phyloP scores from a whole-genome alignment of 768 basidiomycete species.

The Cystoderma amianthinum region DNA sequence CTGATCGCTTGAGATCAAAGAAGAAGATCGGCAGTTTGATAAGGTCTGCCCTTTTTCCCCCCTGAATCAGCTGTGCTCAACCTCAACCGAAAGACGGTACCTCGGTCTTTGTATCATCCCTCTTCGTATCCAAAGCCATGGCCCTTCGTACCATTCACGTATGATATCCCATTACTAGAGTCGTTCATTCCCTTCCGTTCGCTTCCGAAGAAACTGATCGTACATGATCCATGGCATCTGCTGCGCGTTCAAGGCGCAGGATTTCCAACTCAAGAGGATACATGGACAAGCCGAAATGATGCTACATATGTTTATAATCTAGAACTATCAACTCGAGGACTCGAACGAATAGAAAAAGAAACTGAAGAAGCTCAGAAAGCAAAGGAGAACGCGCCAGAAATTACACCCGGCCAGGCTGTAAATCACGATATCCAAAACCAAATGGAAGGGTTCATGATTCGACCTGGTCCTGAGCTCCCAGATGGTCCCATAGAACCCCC shows the following conservation, averaged over 20 bases:
- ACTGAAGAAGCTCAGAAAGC: neutral
- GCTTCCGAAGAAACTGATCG: constrained; percentile 30
- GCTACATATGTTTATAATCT: neutral
- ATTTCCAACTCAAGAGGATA: neutral
- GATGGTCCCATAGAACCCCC: constrained; percentile 12
- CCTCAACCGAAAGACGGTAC: constrained; percentile 9
- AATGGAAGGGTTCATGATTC: constrained; percentile 5
- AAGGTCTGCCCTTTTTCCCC: neutral
- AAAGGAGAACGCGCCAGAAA: neutral
- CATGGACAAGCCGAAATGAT: neutral
- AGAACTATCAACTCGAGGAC: neutral
- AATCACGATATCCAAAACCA: neutral
- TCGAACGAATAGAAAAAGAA: neutral
- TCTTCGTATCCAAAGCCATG: constrained; percentile 32
- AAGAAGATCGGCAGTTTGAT: neutral
- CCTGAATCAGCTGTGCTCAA: too few species aligned
- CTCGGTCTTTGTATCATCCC: constrained; percentile 18
- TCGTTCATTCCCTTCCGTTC: constrained; percentile 22
- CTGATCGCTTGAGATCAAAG: neutral
- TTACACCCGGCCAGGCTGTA: neutral
- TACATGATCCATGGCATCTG: constrained; percentile 35
- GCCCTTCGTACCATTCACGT: constrained; percentile 32
- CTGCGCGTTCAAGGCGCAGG: constrained; percentile 13
- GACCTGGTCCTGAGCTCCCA: constrained; percentile 1
- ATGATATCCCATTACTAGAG: too few species aligned